These are phyloP conservation scores for Alternaria novae-zelandiae DNA, from an alignment of 2,329 filamentous ascomycete species.

Conservation along the genomic window DNA sequence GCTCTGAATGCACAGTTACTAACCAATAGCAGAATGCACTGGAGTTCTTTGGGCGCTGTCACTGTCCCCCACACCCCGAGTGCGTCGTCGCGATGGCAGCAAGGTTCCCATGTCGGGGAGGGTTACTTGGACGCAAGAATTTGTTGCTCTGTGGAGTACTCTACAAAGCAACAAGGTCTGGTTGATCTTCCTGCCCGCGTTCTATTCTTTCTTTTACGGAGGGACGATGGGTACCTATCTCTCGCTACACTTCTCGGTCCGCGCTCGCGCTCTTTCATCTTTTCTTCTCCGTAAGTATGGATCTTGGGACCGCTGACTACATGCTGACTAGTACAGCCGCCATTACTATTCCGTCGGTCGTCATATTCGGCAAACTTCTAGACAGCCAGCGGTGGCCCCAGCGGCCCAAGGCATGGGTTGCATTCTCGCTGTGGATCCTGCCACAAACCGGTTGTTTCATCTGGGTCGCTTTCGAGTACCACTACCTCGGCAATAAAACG, in stretches of 20 bases:
- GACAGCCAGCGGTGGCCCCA: constrained; percentile 8
- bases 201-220: constrained; percentile 18
- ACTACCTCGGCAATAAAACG: neutral
- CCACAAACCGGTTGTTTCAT: constrained; percentile 12
- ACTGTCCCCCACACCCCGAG: constrained; percentile 2
- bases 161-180: constrained; percentile 1
- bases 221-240: constrained; percentile 17
- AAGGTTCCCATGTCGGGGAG: neutral
- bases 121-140: constrained; percentile 8
- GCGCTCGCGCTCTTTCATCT: constrained; percentile 15
- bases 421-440: constrained; percentile 5
- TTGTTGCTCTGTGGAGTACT: constrained; percentile 1
- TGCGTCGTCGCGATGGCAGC: constrained; percentile 8
- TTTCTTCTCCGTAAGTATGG: constrained; percentile 9
- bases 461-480: constrained; percentile 13
- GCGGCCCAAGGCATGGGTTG: constrained; percentile 10
- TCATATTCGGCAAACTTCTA: constrained; percentile 12
- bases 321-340: constrained; percentile 1
- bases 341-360: constrained; percentile 7
- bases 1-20: neutral
- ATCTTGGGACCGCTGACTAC: no score
- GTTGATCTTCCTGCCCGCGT: constrained; percentile 9
- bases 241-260: constrained; percentile 17
- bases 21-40: constrained; percentile 5
- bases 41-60: constrained; percentile 11